Evolutionary conservation across 2,329 filamentous ascomycete species (phyloP), one percentile per base, ranked within the genome.

Genomic region (Phyllachora maydis): DNA sequence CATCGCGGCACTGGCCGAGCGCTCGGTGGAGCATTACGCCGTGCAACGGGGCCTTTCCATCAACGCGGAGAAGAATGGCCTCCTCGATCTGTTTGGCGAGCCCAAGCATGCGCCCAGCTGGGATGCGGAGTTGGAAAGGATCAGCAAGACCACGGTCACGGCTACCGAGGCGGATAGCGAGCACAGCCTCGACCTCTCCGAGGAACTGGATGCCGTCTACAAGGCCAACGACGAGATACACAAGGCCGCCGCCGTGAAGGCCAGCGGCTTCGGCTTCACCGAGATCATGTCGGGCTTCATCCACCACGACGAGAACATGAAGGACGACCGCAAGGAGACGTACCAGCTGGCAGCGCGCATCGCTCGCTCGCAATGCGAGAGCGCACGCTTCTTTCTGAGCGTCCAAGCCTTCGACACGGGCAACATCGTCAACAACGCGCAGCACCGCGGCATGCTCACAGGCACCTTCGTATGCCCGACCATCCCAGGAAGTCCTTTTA

Each of bases 1-100:
- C 1, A 76, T 76, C 31, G 60, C 68, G 1, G 70, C 71, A 3
- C 53, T 78, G 11, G 68, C 71, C 0, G 71, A 76, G 42, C 52
- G 71, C 7, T 61, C 62, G 0, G 55, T 74, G 5, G 58, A 64
- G 24, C 38, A 52, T 5, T 59, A 60, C 23, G 50, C 56, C 3
- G 31, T 43, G 24, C 43, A 45, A 6, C 35, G 48, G 5, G 34
- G 35, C 0, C 46, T 68, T 8, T 30, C 27, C 5, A 56, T 70
- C 24, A 50, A 56, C 27, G 40, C 44, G 3, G 43, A 52, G 12
- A 45, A 45, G 13, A 62, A 61, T 27, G 52, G 45, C 1, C 36
- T 53, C 11, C 46, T 71, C 3, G 49, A 70, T 36, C 46, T 70
- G 11, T 65, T 65, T 28, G 60, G 55, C 6, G 40, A 51, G 23